phyloP scores from a whole-genome alignment of 805 yeast genomes.

The Ogataea pini region DNA sequence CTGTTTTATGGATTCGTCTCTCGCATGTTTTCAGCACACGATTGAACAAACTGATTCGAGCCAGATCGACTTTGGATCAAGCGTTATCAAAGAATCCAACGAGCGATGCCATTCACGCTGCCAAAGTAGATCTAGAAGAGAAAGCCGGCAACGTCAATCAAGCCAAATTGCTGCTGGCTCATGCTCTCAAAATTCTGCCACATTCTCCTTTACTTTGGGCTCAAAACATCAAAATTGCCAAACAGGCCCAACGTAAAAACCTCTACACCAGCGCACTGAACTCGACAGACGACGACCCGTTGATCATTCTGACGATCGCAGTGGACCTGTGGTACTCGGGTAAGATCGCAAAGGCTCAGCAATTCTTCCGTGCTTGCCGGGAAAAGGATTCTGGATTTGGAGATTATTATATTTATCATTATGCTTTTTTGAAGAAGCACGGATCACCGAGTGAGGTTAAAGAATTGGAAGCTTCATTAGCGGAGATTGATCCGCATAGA shows the following conservation, averaged over 20 bases:
- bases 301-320: conserved; percentile 66
- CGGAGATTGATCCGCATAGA: conserved; percentile 51
- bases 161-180: conserved; percentile 55
- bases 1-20: conserved; percentile 55
- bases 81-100: conserved; percentile 56
- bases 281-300: conserved; percentile 58
- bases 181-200: conserved; percentile 62
- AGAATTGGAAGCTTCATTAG: conserved; percentile 38
- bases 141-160: conserved; percentile 48
- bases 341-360: conserved; percentile 59
- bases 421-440: conserved; percentile 43
- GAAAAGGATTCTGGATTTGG: conserved; percentile 60
- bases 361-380: conserved; percentile 71
- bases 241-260: conserved; percentile 46
- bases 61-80: conserved; percentile 72
- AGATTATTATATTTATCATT: conserved; percentile 74
- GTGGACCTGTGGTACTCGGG: conserved; percentile 65
- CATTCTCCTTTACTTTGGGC: conserved; percentile 65
- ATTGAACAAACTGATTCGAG: conserved; percentile 48
- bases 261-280: conserved; percentile 71
- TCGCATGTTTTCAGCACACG: conserved; percentile 47
- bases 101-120: conserved; percentile 56
- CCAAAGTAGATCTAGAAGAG: conserved; percentile 59
- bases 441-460: conserved; percentile 41
- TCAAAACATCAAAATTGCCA: conserved; percentile 52